Evolutionary conservation across 495 filamentous ascomycete species (phyloP), one percentile per base, ranked within the genome.

Genomic region (Penicillium cataractarum): DNA sequence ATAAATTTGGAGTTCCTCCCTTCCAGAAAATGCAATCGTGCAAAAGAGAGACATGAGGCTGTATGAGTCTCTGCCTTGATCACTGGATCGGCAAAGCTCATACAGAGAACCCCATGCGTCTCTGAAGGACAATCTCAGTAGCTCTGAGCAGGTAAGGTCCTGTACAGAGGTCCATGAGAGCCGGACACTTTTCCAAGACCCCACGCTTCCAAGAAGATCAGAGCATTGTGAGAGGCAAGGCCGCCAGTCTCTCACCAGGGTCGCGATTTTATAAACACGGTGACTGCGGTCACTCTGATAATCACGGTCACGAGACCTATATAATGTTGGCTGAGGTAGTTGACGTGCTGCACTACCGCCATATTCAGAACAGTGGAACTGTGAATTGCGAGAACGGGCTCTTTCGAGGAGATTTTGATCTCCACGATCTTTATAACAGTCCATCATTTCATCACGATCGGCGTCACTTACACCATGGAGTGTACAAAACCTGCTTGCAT

Each of bases 311-410:
- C 65, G 57, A 13, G 57, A 35, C 9, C 29, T 52, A 50, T 82
- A 84, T 9, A 1, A 24, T 17, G 15, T 10, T 12, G 65, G 26
- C 6, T 24, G 15, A 0, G 66, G 61, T 0, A 66, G 80, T 58
- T 74, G 65, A 8, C 62, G n/a, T 53, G 83, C 84, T 0, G 80
- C 10, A 32, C n/a, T 46, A 2, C 65, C 84, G 6, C 84, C 86
- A 62, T 82, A 88, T 0, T 78, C 80, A 9, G 73, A 67, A 5
- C 80, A 73, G 24, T 75, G 72, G 65, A 83, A 83, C 0, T 65
- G 68, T 0, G 81, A 71, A 40, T 77, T 70, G 4, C 85, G 74
- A 60, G 81, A 74, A 15, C 67, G 53, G 26, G 80, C 82, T 27
- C 85, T 76, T 1, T 71, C 56, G 6, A 79, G 57, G 2, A 87